Evolutionary conservation across 768 basidiomycete genomes (phyloP).

Genomic region (Leccinum rimulosum): DNA sequence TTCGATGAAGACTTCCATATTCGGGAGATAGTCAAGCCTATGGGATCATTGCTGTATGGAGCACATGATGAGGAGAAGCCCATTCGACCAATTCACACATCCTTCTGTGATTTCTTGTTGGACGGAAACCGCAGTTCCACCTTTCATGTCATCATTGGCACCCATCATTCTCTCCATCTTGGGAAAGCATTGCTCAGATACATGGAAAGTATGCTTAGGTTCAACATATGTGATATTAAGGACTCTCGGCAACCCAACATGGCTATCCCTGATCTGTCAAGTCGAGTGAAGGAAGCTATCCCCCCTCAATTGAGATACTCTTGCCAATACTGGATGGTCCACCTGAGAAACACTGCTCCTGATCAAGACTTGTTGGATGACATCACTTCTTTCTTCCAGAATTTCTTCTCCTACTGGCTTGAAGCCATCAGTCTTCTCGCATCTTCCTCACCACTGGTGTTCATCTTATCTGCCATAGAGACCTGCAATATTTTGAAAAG

Average conservation of each 20-base stretch:
- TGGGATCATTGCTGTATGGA: conserved; percentile 3
- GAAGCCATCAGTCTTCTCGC: no score
- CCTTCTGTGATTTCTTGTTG: conserved; percentile 1
- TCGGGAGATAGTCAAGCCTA: background rate
- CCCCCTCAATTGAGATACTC: background rate
- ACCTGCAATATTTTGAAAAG: no score
- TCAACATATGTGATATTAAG: conserved; percentile 2
- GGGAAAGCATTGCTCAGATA: background rate
- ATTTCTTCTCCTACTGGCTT: no score
- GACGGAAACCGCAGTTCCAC: background rate
- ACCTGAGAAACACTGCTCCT: no score
- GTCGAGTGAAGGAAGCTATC: background rate
- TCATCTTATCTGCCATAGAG: no score
- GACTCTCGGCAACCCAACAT: background rate
- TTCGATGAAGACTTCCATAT: background rate
- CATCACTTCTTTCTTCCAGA: no score
- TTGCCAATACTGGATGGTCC: no score
- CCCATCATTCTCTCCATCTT: background rate
- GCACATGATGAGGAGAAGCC: background rate
- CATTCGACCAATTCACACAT: conserved; percentile 2
- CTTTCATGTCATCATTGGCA: background rate
- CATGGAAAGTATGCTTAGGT: conserved; percentile 3
- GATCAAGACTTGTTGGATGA: no score
- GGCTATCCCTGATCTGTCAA: background rate
- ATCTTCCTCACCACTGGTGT: no score